Conservation (phyloP, 2,329 filamentous ascomycete species). For the Phaeosphaeriaceae sp. region DNA sequence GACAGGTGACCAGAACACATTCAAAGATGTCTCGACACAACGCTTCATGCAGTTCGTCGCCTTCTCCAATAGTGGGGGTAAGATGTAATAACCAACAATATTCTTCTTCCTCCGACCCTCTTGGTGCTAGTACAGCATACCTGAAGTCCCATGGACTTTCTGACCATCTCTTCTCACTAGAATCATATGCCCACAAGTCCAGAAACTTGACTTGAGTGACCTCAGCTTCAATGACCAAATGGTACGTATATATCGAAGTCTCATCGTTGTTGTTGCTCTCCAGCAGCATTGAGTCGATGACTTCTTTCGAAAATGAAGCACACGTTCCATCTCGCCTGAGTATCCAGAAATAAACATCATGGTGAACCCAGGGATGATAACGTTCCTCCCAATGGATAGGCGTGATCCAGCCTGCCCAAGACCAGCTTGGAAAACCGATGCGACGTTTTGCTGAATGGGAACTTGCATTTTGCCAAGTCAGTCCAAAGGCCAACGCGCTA, state of each 20-base stretch:
- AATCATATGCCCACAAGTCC: neutral
- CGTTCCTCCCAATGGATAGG: neutral
- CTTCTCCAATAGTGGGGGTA: neutral
- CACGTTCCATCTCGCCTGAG: neutral
- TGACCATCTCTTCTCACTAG: neutral
- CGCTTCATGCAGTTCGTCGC: neutral
- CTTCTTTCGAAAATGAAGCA: neutral
- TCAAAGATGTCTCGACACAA: neutral
- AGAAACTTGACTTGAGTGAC: neutral
- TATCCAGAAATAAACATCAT: neutral
- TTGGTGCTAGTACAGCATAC: neutral
- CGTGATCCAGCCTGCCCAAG: conserved; percentile 1
- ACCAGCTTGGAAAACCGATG: neutral
- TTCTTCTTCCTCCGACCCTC: neutral
- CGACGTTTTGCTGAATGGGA: neutral
- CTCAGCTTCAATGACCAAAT: neutral
- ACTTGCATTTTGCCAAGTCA: neutral
- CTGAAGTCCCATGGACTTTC: neutral
- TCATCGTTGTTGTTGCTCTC: neutral
- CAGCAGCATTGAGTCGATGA: neutral
- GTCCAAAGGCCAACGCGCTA: neutral
- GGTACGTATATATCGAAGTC: neutral
- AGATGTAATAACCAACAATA: neutral
- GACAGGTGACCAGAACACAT: neutral
- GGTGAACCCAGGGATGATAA: too few relatives aligned